These are phyloP conservation scores for Oleoguttula mirabilis DNA, from an alignment of 495 filamentous ascomycete species.

Conservation along the genomic window DNA sequence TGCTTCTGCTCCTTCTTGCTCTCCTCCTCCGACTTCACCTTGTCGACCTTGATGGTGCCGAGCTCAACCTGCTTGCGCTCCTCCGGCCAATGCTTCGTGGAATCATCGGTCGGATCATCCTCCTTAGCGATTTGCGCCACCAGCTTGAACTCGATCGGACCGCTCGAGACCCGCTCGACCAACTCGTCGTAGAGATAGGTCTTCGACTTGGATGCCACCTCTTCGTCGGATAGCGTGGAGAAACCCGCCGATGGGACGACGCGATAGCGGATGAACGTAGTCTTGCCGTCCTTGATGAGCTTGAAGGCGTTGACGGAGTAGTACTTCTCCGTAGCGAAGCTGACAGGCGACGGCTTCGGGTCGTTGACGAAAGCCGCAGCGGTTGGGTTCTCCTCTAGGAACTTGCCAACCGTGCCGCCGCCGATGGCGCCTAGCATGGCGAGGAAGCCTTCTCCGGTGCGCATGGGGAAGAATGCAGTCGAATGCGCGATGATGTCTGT, in stretches of 20 bases:
- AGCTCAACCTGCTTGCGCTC: slow-evolving; percentile 37
- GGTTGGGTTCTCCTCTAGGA: slow-evolving; percentile 33
- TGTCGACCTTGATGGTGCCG: slow-evolving; percentile 35
- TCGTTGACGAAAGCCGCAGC: slow-evolving; percentile 35
- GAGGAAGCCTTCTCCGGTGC: slow-evolving; percentile 38
- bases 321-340: slow-evolving; percentile 36
- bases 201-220: slow-evolving; percentile 24
- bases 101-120: slow-evolving; percentile 39
- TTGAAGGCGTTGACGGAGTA: slow-evolving; percentile 41
- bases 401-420: slow-evolving; percentile 26
- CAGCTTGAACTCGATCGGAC: slow-evolving; percentile 35
- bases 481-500: slow-evolving; percentile 45
- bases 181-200: slow-evolving; percentile 38
- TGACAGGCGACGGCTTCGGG: slow-evolving; percentile 37
- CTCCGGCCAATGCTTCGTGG: slow-evolving; percentile 41
- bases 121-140: slow-evolving; percentile 39
- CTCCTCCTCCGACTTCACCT: slow-evolving; percentile 27
- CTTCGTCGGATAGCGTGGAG: slow-evolving; percentile 27
- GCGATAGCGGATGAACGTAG: slow-evolving; percentile 36
- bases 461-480: slow-evolving; percentile 36
- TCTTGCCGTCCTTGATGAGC: slow-evolving; percentile 34
- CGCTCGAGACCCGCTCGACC: slow-evolving; percentile 20
- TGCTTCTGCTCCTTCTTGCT: slow-evolving; percentile 34
- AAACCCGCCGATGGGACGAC: slow-evolving; percentile 33
- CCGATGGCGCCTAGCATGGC: slow-evolving; percentile 30